These are phyloP conservation scores for Lasiosphaeris hirsuta DNA, from an alignment of 495 filamentous ascomycete species.

Conservation along the genomic window DNA sequence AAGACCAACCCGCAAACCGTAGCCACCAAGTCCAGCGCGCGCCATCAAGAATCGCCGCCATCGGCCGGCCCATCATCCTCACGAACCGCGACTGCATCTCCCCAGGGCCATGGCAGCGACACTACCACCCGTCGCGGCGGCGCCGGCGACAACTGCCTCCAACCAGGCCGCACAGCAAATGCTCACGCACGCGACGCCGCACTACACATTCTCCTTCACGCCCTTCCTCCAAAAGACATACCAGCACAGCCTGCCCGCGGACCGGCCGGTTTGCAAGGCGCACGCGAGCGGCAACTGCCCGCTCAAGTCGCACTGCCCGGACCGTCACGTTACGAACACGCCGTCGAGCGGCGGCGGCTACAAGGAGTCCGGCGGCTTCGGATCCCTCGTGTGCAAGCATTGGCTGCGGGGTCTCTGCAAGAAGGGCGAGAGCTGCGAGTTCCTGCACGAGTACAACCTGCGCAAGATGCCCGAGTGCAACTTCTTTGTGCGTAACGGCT, in stretches of 20 bases:
- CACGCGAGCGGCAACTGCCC: constrained; percentile 72
- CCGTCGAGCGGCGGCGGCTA: constrained; percentile 9
- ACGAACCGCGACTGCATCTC: too few relatives aligned
- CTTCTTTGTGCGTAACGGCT: constrained; percentile 81
- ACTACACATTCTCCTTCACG: constrained; percentile 68
- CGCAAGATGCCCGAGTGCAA: constrained; percentile 97
- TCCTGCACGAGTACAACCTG: constrained; percentile 96
- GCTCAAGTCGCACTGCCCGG: constrained; percentile 68
- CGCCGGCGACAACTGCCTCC: constrained; percentile 13
- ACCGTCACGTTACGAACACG: constrained; percentile 37
- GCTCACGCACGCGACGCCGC: constrained; percentile 51
- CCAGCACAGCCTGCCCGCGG: constrained; percentile 68
- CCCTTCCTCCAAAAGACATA: constrained; percentile 72
- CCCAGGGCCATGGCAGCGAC: neutral
- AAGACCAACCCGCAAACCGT: too few relatives aligned
- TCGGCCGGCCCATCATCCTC: too few relatives aligned
- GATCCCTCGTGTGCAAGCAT: constrained; percentile 91
- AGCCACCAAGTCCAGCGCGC: too few relatives aligned
- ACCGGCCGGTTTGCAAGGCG: constrained; percentile 77
- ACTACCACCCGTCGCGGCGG: constrained; percentile 8
- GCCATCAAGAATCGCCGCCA: too few relatives aligned
- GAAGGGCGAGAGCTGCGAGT: constrained; percentile 93
- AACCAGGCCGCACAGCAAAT: constrained; percentile 41
- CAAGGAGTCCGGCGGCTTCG: constrained; percentile 42
- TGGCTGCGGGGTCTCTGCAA: constrained; percentile 97